Base-by-base conservation (phyloP, 106 monocot species). In the Cymbidium sinense region DNA sequence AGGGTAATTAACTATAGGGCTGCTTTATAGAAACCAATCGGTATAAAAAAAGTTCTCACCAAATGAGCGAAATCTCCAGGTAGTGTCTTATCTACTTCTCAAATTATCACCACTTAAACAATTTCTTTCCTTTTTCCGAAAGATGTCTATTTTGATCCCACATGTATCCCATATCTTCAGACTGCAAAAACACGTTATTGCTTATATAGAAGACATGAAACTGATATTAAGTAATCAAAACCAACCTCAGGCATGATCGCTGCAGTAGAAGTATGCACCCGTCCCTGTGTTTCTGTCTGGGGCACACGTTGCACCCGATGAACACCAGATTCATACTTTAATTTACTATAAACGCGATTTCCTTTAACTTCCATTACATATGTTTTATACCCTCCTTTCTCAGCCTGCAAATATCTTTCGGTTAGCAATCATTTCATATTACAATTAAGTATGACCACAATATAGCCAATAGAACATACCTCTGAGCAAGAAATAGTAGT, bases 251-350 rank as follows among this genome's bases (percentile, higher is more conserved):
- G 96, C 96, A 98, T 98, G 80, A 94, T 91, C 25, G 96, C 96
- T 27, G 96, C 94, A 58, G 96, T 98, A 51, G 96, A 98, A 43
- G 96, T 98, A 75, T 98, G 96, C 36, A 98, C 85, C 75, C 96
- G 91, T 25, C 96, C 96, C 69, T 94, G 94, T 54, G 96, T 43
- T 83, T 98, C 96, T 51, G 96, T 98, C 79, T 90, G 91, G 64
- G 96, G 96, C 13, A 98, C 96, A 72, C 96, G 89, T 84, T 98
- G 96, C 65, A 98, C 96, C 54, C 94, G 96, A 79, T 98, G 96
- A 51, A 98, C 94, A 61, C 96, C 96, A 64, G 96, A 91, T 78
- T 98, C 96, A 43, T 84, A 98, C 79, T 98, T 98, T 28, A 98
- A 77, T 85, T 98, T 98, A 81, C 96, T 98, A 76, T 91, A 98